These are phyloP conservation scores for Asterionellopsis glacialis DNA, from an alignment of 108 stramenopile species.

Conservation along the genomic window DNA sequence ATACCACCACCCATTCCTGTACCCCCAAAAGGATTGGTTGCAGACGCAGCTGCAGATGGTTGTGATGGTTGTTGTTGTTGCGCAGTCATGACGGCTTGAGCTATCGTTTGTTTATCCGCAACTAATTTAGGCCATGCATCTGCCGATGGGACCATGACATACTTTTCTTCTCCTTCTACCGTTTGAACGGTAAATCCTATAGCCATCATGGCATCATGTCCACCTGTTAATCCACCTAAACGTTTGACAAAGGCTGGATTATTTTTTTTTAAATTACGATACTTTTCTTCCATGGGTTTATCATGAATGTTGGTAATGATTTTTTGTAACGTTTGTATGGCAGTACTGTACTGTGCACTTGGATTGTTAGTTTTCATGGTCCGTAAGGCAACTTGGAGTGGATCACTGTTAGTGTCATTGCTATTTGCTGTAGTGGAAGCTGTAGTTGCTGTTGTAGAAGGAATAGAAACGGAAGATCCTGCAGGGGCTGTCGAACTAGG, in stretches of 20 bases:
- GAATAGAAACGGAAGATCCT: slow-evolving; percentile 12
- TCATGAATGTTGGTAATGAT: slow-evolving; percentile 59
- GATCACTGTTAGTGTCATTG: slow-evolving; percentile 2
- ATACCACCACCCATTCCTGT: not conserved
- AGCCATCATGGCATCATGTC: slow-evolving; percentile 46
- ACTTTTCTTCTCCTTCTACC: slow-evolving; percentile 27
- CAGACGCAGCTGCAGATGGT: not conserved
- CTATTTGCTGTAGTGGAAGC: not conserved
- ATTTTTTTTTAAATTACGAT: slow-evolving; percentile 62
- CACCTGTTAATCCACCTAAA: slow-evolving; percentile 55
- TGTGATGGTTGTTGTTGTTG: slow-evolving; percentile 12
- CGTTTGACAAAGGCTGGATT: slow-evolving; percentile 74
- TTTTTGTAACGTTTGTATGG: slow-evolving; percentile 58
- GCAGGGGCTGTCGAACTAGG: slow-evolving; percentile 11
- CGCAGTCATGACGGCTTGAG: slow-evolving; percentile 27
- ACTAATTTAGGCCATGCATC: slow-evolving; percentile 70
- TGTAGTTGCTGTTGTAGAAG: slow-evolving; percentile 7
- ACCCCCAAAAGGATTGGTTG: not conserved
- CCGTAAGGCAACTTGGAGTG: slow-evolving; percentile 42
- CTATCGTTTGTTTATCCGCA: slow-evolving; percentile 34
- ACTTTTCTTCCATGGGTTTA: slow-evolving; percentile 86
- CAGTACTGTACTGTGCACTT: slow-evolving; percentile 39
- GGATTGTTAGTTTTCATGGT: slow-evolving; percentile 39
- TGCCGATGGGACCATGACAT: slow-evolving; percentile 52
- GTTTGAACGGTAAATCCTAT: slow-evolving; percentile 47